phyloP scores from a whole-genome alignment of 1,284 basidiomycete species.

The Malassezia arunalokei region DNA sequence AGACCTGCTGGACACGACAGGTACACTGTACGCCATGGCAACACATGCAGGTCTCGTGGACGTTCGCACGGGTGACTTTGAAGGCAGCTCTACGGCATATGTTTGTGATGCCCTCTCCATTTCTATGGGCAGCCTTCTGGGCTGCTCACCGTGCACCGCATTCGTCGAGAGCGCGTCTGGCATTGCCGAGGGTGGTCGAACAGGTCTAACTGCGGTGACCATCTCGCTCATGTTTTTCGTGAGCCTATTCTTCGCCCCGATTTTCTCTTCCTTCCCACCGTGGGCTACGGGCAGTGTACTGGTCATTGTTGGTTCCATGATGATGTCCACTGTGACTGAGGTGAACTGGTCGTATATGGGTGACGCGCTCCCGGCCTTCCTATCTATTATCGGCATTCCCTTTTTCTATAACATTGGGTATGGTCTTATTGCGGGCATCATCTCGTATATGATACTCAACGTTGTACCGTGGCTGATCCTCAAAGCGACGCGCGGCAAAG shows the following conservation, averaged over 20 bases:
- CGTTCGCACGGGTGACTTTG: constrained; percentile 72
- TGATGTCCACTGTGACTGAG: constrained; percentile 73
- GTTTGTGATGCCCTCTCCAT: constrained; percentile 62
- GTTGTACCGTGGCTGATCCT: constrained; percentile 56
- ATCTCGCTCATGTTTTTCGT: constrained; percentile 69
- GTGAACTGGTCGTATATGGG: constrained; percentile 78
- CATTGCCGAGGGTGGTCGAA: constrained; percentile 67
- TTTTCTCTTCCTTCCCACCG: constrained; percentile 71
- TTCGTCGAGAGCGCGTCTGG: constrained; percentile 62
- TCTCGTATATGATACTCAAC: constrained; percentile 63
- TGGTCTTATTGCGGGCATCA: constrained; percentile 69
- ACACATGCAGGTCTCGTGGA: constrained; percentile 80
- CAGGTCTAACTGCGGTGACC: constrained; percentile 67
- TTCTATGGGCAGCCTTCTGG: constrained; percentile 67
- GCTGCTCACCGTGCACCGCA: constrained; percentile 74
- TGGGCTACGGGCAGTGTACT: constrained; percentile 82
- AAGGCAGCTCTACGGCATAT: constrained; percentile 67
- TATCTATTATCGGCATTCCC: constrained; percentile 26
- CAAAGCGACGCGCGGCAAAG: constrained; percentile 54
- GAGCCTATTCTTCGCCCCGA: constrained; percentile 75
- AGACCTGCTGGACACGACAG: constrained; percentile 53
- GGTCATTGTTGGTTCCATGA: constrained; percentile 72
- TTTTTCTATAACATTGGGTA: constrained; percentile 62
- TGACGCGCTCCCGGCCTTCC: constrained; percentile 58
- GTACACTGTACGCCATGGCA: constrained; percentile 80